Percentiles rank a stretch among this genome's conserved stretches.
These are phyloP conservation scores for Umbelopsis sp. DNA, from an alignment of 371 early-diverging fungal species.

Conservation along the genomic window DNA sequence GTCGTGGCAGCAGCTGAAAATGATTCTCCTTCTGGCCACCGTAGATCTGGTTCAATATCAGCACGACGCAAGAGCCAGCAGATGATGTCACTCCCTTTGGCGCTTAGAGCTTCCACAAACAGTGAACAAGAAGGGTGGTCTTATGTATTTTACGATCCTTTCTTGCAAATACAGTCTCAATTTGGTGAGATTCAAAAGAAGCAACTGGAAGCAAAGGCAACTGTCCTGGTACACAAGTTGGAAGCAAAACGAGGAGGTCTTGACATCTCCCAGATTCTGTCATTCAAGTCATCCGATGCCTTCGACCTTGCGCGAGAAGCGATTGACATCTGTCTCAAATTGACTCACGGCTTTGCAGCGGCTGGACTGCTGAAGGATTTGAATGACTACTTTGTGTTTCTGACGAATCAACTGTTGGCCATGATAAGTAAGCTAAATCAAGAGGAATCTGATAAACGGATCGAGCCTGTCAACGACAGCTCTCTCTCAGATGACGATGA, in stretches of 20 bases:
- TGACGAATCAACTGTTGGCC: conserved; percentile 12
- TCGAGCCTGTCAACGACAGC: background rate
- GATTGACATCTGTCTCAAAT: conserved; percentile 53
- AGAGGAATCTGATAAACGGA: conserved; percentile 13
- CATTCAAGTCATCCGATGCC: conserved; percentile 33
- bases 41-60: conserved; percentile 6
- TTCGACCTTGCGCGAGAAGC: conserved; percentile 50
- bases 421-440: conserved; percentile 12
- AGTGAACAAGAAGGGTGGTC: conserved; percentile 45
- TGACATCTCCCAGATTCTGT: conserved; percentile 22
- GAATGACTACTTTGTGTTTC: conserved; percentile 50
- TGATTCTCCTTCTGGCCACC: conserved; percentile 7
- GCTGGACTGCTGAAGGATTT: conserved; percentile 56
- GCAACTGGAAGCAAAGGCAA: conserved; percentile 39
- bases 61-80: conserved; percentile 17
- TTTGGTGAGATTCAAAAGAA: conserved; percentile 58
- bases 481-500: conserved; percentile 33
- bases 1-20: conserved; percentile 35
- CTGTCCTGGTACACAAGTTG: conserved; percentile 31
- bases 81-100: background rate
- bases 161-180: conserved; percentile 63
- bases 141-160: conserved; percentile 61
- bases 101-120: background rate
- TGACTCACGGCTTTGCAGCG: conserved; percentile 69
- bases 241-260: conserved; percentile 26